Evolutionary conservation across 257 asterid genomes (phyloP), one percentile per base, ranked within the genome.

Genomic region (Penstemon eatonii): DNA sequence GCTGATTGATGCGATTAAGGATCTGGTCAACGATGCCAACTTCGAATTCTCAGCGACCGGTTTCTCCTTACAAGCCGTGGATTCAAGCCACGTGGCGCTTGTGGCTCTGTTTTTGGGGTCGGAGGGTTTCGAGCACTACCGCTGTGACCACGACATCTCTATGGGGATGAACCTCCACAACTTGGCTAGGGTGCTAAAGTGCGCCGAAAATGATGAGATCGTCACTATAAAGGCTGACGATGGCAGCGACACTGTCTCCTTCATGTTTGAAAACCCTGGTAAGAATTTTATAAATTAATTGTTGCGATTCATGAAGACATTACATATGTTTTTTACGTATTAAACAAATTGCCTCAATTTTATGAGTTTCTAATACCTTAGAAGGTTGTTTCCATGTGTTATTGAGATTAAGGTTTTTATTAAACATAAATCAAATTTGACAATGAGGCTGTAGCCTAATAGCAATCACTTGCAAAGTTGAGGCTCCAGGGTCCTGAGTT

Each of bases 111-210:
- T 85, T 37, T 86, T 85, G 60, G 69, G 91, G 58, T 80, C 91
- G 7, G 91, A 83, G 76, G 91, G 91, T 0, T 85, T 85, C 51
- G 91, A 85, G 81, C 91, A 85, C 80, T 85, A 85, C 80, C 79
- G 90, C 8, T 85, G 90, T 50, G 90, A 85, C 81, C 82, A 87
- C 37, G 82, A 82, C 74, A 68, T 85, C 19, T 82, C 88, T 59
- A 82, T 85, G 84, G 90, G 88, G 52, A 82, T 82, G 86, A 85
- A 80, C 69, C 84, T 85, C 63, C 62, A 65, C 36, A 82, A 85
- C 71, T 78, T 82, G 86, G 76, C 86, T 3, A 85, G 82, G 66
- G 80, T 85, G 90, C 81, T 82, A 9, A 85, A 85, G 59, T 85
- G 90, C 72, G 86, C 90, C 10, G 88, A 83, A 1, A 82, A 82